phyloP scores from a whole-genome alignment of 1,139 yeast species.

The Yamadazyma dushanensis region DNA sequence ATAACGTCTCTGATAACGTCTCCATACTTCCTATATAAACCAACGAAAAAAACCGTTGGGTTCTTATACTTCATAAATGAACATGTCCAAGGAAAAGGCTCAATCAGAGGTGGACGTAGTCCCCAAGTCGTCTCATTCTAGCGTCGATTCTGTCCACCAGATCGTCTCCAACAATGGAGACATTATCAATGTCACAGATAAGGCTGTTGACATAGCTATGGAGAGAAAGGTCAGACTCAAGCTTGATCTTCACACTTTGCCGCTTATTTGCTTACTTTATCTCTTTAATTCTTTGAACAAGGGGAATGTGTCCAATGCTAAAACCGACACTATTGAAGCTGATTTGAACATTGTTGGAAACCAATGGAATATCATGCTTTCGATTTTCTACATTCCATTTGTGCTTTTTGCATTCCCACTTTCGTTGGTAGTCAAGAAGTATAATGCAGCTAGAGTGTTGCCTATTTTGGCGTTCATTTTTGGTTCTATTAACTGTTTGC shows the following conservation, averaged over 20 bases:
- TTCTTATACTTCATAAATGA: too few species aligned
- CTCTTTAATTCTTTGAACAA: conserved; percentile 32
- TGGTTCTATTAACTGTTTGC: conserved; percentile 26
- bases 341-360: conserved; percentile 29
- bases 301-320: conserved; percentile 29
- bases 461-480: conserved; percentile 32
- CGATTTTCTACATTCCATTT: conserved; percentile 32
- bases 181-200: conserved; percentile 12
- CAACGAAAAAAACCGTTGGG: too few species aligned
- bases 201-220: conserved; percentile 17
- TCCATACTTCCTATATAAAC: too few species aligned
- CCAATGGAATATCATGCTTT: conserved; percentile 29
- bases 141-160: conserved; percentile 17
- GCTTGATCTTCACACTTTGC: conserved; percentile 33
- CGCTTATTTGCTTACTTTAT: conserved; percentile 27
- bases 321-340: conserved; percentile 25
- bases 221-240: conserved; percentile 31
- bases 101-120: conserved; percentile 12
- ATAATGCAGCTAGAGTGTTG: conserved; percentile 27
- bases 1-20: too few species aligned
- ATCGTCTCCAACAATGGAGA: conserved; percentile 19
- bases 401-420: conserved; percentile 35
- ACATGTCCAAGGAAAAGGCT: conserved; percentile 7
- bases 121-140: conserved; percentile 14
- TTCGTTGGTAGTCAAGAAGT: conserved; percentile 30